Base-by-base conservation (phyloP, 1,284 basidiomycete species). In the Cryptococcus neoformans region DNA sequence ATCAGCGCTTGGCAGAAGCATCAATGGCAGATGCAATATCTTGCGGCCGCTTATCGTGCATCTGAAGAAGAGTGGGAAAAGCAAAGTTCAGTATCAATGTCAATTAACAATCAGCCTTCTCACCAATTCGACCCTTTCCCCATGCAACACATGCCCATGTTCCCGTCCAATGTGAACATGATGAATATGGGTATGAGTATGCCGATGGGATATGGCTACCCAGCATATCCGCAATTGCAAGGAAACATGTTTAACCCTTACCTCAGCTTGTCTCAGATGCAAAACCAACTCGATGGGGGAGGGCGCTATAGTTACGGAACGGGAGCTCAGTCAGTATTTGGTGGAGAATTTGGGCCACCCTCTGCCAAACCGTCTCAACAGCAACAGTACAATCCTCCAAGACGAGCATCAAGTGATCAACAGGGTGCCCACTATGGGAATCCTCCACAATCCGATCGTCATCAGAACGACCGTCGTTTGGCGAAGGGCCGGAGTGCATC, bases 31-130 rank as follows among this genome's bases (percentile, higher is more conserved):
- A 66, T 65, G 38, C 69, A 73, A 52, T 73, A 65, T 59, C 70
- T 74, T 64, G 69, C 70, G 10, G 70, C 70, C 2, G 74, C 74
- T 0, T 65, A 62, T 41, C 66, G 66, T 3, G 66, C 70, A 39
- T 74, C 70, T 16, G 74, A 76, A 54, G 72, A 76, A 47, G 65
- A 70, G 55, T 76, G 74, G 74, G 74, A 76, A 62, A 62, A 70
- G 9, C 65, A 65, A 7, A 69, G 67, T 5, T 58, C 54, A n/a
- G 63, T 68, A 2, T 67, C 66, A 50, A 49, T 41, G 38, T 28
- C 38, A 59, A 48, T 16, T 34, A 21, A 21, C 21, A 21, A 21
- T 21, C 21, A 17, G 53, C n/a, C 48, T 16, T 52, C 40, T 37
- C 28, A 28, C 36, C 45, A 21, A 7, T 47, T 47, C 34, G 17